phyloP scores from a whole-genome alignment of 169 alveolate species.

The Eimeria maxima region DNA sequence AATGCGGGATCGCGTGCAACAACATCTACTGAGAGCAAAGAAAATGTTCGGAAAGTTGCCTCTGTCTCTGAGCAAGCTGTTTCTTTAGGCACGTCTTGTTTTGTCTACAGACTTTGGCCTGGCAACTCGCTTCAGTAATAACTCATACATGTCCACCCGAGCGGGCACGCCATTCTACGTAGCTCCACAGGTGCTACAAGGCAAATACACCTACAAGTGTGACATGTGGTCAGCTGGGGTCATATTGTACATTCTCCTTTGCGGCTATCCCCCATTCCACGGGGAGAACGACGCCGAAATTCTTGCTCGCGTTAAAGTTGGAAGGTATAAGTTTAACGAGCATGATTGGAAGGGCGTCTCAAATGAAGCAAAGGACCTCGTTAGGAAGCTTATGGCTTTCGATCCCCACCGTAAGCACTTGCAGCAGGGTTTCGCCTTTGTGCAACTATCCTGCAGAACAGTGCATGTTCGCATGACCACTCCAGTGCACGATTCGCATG shows the following conservation, averaged over 20 bases:
- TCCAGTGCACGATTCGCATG: not conserved
- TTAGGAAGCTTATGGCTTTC: constrained; percentile 90
- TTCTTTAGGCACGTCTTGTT: not conserved
- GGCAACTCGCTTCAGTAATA: constrained; percentile 88
- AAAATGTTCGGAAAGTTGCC: not conserved
- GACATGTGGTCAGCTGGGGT: constrained; percentile 98
- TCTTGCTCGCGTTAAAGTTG: constrained; percentile 84
- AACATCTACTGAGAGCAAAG: not conserved
- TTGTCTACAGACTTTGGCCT: constrained; percentile 91
- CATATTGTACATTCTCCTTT: constrained; percentile 92
- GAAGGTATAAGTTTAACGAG: constrained; percentile 88
- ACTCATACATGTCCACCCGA: constrained; percentile 81
- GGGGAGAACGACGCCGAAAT: constrained; percentile 92
- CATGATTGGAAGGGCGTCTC: constrained; percentile 93
- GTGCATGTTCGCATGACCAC: not conserved
- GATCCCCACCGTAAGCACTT: constrained; percentile 77
- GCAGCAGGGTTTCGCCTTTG: not conserved
- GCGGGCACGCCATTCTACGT: constrained; percentile 96
- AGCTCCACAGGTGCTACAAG: constrained; percentile 97
- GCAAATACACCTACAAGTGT: constrained; percentile 96
- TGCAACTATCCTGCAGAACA: not conserved
- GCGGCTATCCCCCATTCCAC: constrained; percentile 94
- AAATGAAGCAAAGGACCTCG: constrained; percentile 95
- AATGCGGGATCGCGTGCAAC: not conserved
- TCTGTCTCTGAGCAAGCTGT: not conserved